A percentile compares a stretch with the other conserved stretches of the same genome.
These are phyloP conservation scores for Galerina sulciceps DNA, from an alignment of 768 basidiomycete species.

Conservation along the genomic window DNA sequence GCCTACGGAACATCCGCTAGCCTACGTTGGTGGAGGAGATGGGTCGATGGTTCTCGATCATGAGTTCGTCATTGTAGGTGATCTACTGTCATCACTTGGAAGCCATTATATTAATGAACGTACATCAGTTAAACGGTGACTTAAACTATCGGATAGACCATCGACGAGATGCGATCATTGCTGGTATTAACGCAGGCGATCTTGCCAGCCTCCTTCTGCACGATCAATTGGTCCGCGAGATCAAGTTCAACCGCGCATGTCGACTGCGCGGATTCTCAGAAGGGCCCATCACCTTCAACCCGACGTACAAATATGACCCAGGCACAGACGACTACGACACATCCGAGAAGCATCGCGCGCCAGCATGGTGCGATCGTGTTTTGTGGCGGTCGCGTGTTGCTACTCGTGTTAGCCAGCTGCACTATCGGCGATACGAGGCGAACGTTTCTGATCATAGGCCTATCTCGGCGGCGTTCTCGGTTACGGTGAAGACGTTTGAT, in stretches of 20 bases:
- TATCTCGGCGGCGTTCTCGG: conserved; percentile 76
- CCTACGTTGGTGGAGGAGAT: conserved; percentile 89
- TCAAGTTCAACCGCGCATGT: conserved; percentile 86
- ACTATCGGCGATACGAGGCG: conserved; percentile 83
- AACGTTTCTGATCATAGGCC: conserved; percentile 93
- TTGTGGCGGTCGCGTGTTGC: conserved; percentile 70
- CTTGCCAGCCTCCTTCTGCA: conserved; percentile 64
- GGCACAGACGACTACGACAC: conserved; percentile 80
- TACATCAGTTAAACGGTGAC: conserved; percentile 80
- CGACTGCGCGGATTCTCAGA: conserved; percentile 85
- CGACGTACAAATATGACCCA: conserved; percentile 96
- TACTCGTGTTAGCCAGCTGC: conserved; percentile 62
- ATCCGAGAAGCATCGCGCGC: conserved; percentile 85
- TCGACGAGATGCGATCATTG: conserved; percentile 80
- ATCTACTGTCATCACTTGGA: not conserved
- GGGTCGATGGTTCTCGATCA: conserved; percentile 94
- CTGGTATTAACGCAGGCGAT: conserved; percentile 71
- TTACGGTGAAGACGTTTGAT: conserved; percentile 76
- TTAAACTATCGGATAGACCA: conserved; percentile 98
- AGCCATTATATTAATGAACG: conserved; percentile 4
- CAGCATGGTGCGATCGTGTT: conserved; percentile 97
- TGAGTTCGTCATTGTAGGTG: conserved; percentile 86
- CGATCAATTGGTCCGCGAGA: conserved; percentile 91
- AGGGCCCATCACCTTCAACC: conserved; percentile 79
- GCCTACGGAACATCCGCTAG: conserved; percentile 55